Percentiles rank a stretch among this genome's conserved stretches.
These are phyloP conservation scores for Garcia nutans DNA, from an alignment of 345 rosid species.

Conservation along the genomic window DNA sequence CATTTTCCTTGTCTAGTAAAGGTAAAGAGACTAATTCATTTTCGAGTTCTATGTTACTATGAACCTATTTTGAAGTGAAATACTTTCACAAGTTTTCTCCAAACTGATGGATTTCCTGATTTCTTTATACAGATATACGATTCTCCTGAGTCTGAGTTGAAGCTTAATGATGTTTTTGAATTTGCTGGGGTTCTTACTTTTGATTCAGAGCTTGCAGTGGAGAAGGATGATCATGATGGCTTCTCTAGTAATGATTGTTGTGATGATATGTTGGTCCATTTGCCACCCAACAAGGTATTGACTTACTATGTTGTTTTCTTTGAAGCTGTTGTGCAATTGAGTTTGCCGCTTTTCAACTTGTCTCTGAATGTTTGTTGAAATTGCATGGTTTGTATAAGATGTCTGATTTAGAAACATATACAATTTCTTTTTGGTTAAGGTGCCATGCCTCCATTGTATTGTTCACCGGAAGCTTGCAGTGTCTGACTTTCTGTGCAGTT, in stretches of 20 bases:
- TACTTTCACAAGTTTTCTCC: not conserved
- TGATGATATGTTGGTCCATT: constrained; percentile 51
- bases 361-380: not conserved
- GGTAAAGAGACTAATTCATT: constrained; percentile 32
- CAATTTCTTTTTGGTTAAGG: constrained; percentile 34
- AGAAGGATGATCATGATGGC: constrained; percentile 44
- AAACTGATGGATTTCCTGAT: constrained; percentile 9
- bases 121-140: constrained; percentile 61
- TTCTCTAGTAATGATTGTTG: constrained; percentile 35
- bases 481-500: constrained; percentile 52
- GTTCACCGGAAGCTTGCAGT: constrained; percentile 72
- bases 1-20: constrained; percentile 72
- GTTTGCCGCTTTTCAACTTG: not conserved
- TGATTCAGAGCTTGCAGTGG: constrained; percentile 44
- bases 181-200: constrained; percentile 74
- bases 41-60: not conserved
- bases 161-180: constrained; percentile 87
- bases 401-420: not conserved
- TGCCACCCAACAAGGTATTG: constrained; percentile 59
- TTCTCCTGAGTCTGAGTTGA: constrained; percentile 70
- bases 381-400: not conserved
- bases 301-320: not conserved
- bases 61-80: not conserved
- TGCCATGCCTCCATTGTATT: constrained; percentile 88
- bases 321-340: not conserved